Evolutionary conservation across 1,284 basidiomycete genomes (phyloP).

Genomic region (Ustilago esculenta): DNA sequence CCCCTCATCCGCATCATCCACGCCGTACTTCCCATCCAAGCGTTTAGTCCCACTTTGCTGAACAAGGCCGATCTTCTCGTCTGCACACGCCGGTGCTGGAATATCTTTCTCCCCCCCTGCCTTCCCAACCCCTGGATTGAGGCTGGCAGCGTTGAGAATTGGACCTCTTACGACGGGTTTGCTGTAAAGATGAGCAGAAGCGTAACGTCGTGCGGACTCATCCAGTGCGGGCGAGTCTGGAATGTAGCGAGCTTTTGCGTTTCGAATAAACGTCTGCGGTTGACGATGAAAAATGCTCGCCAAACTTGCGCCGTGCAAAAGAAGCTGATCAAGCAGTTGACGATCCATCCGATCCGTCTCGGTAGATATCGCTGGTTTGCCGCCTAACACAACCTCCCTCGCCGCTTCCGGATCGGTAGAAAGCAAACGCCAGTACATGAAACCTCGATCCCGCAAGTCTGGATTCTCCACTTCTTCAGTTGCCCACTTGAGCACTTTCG

Average conservation of each 20-base stretch:
- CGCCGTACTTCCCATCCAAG: background rate
- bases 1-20: no score
- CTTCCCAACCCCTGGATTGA: background rate
- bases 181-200: slow-evolving; percentile 56
- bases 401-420: slow-evolving; percentile 89
- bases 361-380: slow-evolving; percentile 96
- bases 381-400: slow-evolving; percentile 85
- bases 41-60: no score
- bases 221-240: slow-evolving; percentile 58
- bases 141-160: slow-evolving; percentile 8
- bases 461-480: slow-evolving; percentile 98
- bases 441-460: slow-evolving; percentile 93
- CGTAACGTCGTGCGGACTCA: slow-evolving; percentile 49
- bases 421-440: slow-evolving; percentile 99
- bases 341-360: slow-evolving; percentile 91
- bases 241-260: slow-evolving; percentile 55
- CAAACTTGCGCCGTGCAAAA: slow-evolving; percentile 61
- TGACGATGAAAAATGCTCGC: slow-evolving; percentile 60
- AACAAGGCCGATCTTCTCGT: no score
- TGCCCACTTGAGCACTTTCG: slow-evolving; percentile 94
- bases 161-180: slow-evolving; percentile 38
- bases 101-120: background rate
- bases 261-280: slow-evolving; percentile 61
- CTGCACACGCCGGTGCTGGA: no score
- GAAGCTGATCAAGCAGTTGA: slow-evolving; percentile 61